A percentile compares a stretch with the other conserved stretches of the same genome.
phyloP scores from a whole-genome alignment of 2,329 filamentous ascomycete genomes.

The Claviceps pusilla region DNA sequence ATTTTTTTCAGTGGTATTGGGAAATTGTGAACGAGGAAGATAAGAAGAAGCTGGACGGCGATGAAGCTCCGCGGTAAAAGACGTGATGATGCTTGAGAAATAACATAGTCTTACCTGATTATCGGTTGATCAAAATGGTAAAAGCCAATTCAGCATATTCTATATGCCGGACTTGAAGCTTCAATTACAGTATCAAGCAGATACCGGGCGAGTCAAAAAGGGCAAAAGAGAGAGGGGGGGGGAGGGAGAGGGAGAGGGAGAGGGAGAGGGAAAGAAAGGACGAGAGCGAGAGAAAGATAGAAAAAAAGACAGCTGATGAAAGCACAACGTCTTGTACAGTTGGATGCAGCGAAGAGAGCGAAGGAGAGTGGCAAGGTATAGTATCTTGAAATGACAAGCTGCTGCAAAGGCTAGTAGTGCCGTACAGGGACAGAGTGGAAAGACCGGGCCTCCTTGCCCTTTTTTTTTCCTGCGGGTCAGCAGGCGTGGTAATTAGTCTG shows the following conservation, averaged over 20 bases:
- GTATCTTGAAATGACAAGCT: constrained; percentile 2
- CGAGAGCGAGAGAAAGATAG: neutral
- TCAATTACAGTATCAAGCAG: neutral
- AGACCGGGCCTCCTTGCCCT: constrained; percentile 3
- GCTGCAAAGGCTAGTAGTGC: neutral
- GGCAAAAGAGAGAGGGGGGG: neutral
- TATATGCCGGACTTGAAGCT: neutral
- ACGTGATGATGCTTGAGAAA: neutral
- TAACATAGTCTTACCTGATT: constrained; percentile 1
- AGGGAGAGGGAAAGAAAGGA: too few species aligned
- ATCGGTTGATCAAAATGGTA: neutral
- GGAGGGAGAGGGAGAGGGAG: neutral
- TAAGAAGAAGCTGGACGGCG: neutral
- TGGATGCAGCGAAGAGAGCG: neutral
- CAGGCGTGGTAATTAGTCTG: constrained; percentile 1
- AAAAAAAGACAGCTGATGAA: neutral
- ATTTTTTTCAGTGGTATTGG: neutral
- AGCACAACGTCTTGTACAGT: neutral
- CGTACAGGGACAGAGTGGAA: neutral
- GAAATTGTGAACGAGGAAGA: neutral
- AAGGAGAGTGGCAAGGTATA: constrained; percentile 1
- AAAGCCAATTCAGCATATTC: neutral
- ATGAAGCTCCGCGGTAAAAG: neutral
- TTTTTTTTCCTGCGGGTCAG: constrained; percentile 5
- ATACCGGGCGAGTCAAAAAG: neutral